Conservation (phyloP, 495 filamentous ascomycete species). For the Podospora fimiseda region DNA sequence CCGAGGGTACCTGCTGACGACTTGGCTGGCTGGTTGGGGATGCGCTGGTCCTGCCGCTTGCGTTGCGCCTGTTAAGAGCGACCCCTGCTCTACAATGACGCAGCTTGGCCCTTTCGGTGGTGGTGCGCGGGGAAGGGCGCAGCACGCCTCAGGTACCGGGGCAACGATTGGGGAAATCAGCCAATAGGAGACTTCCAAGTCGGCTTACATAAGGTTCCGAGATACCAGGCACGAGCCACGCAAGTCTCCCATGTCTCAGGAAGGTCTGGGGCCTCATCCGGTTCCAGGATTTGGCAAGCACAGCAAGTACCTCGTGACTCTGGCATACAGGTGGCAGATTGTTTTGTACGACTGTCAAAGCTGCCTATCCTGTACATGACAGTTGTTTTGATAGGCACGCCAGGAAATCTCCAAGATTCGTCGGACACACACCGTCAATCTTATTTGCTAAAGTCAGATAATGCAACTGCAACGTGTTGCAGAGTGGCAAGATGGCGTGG, state of each 20-base stretch:
- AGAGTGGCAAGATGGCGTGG: neutral
- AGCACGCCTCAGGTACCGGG: neutral
- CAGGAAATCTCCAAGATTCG: too few relatives aligned
- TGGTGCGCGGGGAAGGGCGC: neutral
- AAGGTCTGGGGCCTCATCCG: neutral
- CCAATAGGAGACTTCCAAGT: neutral
- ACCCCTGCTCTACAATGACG: constrained; percentile 2
- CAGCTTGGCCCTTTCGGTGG: neutral
- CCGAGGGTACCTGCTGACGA: neutral
- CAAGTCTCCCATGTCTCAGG: too few relatives aligned
- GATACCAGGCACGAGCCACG: too few relatives aligned
- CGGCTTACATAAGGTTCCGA: neutral
- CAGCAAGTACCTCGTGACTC: too few relatives aligned
- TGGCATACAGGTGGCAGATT: too few relatives aligned
- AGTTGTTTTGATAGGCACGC: neutral
- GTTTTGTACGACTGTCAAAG: too few relatives aligned
- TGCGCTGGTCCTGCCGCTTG: neutral
- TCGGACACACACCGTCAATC: too few relatives aligned
- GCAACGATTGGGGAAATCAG: neutral
- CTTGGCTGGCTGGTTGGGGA: constrained; percentile 1
- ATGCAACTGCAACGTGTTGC: neutral
- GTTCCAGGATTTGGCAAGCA: too few relatives aligned
- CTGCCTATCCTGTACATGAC: too few relatives aligned
- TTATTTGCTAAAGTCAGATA: neutral
- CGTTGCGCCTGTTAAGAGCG: neutral